These are phyloP conservation scores for Phragmites australis DNA, from an alignment of 176 grass and related monocot genomes.

Conservation along the genomic window DNA sequence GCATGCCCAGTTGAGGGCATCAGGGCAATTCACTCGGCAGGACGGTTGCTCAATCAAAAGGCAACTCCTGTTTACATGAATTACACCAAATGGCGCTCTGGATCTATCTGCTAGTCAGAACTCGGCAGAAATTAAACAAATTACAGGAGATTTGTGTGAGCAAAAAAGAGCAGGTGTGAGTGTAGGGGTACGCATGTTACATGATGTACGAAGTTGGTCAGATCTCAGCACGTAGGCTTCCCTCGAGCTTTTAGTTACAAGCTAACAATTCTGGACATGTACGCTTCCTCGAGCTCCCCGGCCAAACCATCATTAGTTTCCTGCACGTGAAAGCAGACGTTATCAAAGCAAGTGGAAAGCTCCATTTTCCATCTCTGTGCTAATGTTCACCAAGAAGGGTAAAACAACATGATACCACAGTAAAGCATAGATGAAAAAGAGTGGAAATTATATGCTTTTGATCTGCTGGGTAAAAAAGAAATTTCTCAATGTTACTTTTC, in stretches of 20 bases:
- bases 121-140: constrained; percentile 23
- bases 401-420: not conserved
- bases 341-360: not conserved
- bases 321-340: constrained; percentile 33
- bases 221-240: constrained; percentile 57
- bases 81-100: constrained; percentile 39
- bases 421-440: not conserved
- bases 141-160: constrained; percentile 24
- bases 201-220: constrained; percentile 51
- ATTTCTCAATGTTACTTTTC: not conserved
- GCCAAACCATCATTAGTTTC: constrained; percentile 52
- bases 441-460: not conserved
- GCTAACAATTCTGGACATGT: constrained; percentile 69
- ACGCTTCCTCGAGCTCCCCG: constrained; percentile 64
- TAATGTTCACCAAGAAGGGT: not conserved
- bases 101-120: constrained; percentile 30
- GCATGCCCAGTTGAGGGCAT: constrained; percentile 5
- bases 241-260: constrained; percentile 70
- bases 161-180: constrained; percentile 1
- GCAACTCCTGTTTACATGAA: constrained; percentile 58
- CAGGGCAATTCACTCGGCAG: constrained; percentile 33
- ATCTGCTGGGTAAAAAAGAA: not conserved
- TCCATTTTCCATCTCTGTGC: not conserved
- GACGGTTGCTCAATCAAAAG: constrained; percentile 42
- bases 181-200: constrained; percentile 42